Conservation (phyloP, 176 grass and related monocot species). For the Avena sativa region DNA sequence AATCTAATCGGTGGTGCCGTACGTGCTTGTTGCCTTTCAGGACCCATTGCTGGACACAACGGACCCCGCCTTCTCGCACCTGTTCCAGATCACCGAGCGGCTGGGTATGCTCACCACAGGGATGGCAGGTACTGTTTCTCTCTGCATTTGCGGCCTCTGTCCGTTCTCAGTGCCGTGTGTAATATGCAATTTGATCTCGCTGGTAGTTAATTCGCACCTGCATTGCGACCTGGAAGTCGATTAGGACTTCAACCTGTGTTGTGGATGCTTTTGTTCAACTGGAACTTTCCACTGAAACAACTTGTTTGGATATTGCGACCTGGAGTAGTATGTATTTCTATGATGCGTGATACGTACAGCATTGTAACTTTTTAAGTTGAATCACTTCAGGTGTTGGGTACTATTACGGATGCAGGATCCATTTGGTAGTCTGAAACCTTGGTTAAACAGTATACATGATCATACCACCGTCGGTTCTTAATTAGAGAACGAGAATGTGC, state of each 20-base stretch:
- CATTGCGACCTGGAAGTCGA: background rate
- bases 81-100: conserved; percentile 63
- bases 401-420: background rate
- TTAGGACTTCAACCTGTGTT: background rate
- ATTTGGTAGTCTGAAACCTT: background rate
- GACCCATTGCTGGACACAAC: conserved; percentile 55
- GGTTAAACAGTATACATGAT: background rate
- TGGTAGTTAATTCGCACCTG: background rate
- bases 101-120: conserved; percentile 59
- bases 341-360: background rate
- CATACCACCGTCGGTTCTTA: background rate
- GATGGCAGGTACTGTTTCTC: conserved; percentile 45
- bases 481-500: background rate
- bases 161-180: background rate
- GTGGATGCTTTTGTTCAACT: background rate
- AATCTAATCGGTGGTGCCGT: background rate
- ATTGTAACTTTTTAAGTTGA: background rate
- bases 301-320: background rate
- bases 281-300: background rate
- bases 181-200: background rate
- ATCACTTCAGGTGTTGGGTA: background rate
- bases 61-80: conserved; percentile 34
- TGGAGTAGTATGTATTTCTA: background rate
- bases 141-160: background rate
- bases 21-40: conserved; percentile 31